Evolutionary conservation across 257 asterid genomes (phyloP), one percentile per base, ranked within the genome.

Genomic region (Haberlea rhodopensis): DNA sequence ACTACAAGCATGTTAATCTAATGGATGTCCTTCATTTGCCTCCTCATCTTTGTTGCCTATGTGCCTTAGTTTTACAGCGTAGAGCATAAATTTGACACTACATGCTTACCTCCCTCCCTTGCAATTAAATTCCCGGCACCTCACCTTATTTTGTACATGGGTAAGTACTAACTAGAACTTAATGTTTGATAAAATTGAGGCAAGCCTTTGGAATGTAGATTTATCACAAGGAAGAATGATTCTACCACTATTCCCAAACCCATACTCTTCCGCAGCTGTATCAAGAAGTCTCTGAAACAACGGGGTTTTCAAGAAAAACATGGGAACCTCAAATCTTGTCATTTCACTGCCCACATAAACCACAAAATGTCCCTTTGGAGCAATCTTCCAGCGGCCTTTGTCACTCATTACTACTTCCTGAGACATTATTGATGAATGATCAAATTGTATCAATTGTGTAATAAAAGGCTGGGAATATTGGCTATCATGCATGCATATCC

Each of bases 301-400:
- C 1, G 82, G 82, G 24, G 79, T 75, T 65, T 80, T 85, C 83
- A 88, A 73, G n/a, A n/a, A n/a, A n/a, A n/a, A n/a, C n/a, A n/a
- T 78, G 10, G 96, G 91, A 61, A 85, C 64, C 8, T 85, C 89
- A 65, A 75, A 85, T 69, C 96, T 81, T 68, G 74, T 71, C 89
- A 78, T 76, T 60, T 75, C 73, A 25, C 26, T 71, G 0, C 96
- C 96, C 27, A 87, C 96, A 56, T 87, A 85, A 65, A 87, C 96
- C 71, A 81, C 94, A 65, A 88, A 88, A 66, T 88, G 89, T 6
- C 96, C 94, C 60, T 74, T 85, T 45, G 87, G 91, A 66, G 89
- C 84, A 29, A 73, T 71, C 66, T 43, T 83, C 56, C 65, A 40
- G 22, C 63, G 40, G 34, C 61, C 65, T 68, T 63, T 37, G 32